Conservation (phyloP, 2,329 filamentous ascomycete genomes). For the Colletotrichum karsti region DNA sequence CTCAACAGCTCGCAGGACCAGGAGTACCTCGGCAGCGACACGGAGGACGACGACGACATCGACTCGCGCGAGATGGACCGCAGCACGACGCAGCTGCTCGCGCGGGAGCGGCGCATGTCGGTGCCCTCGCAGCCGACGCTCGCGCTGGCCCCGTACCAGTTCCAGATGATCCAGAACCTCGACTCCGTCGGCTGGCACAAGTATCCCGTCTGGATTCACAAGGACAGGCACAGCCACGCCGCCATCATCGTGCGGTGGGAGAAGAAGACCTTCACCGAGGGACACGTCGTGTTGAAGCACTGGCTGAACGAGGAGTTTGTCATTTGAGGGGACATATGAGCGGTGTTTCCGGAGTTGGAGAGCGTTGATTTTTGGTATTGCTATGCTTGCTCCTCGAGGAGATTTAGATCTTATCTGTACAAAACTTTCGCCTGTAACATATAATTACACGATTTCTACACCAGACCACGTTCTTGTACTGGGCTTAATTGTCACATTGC, state of each 20-base stretch:
- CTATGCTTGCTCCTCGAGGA: conserved; percentile 1
- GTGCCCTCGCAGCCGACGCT: conserved; percentile 70
- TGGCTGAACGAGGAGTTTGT: conserved; percentile 82
- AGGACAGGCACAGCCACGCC: conserved; percentile 83
- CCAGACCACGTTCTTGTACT: too few species aligned
- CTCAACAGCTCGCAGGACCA: conserved; percentile 74
- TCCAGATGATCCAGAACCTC: conserved; percentile 82
- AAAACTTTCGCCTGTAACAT: background rate
- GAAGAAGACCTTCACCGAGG: conserved; percentile 76
- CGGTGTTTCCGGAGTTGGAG: background rate
- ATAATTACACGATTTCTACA: background rate
- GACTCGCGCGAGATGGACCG: conserved; percentile 41
- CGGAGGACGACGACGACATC: conserved; percentile 53
- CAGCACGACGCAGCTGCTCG: conserved; percentile 50
- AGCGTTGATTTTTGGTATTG: conserved; percentile 4
- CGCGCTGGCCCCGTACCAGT: conserved; percentile 82
- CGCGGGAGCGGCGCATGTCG: conserved; percentile 50
- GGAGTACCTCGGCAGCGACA: conserved; percentile 72
- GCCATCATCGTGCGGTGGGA: conserved; percentile 86
- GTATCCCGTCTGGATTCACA: conserved; percentile 78
- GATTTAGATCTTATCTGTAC: background rate
- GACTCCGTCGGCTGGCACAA: conserved; percentile 73
- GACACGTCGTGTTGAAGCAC: conserved; percentile 79
- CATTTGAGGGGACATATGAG: conserved; percentile 46
- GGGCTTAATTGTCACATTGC: too few species aligned